phyloP scores from a whole-genome alignment of 495 filamentous ascomycete genomes.

The Penicillium alfredii region DNA sequence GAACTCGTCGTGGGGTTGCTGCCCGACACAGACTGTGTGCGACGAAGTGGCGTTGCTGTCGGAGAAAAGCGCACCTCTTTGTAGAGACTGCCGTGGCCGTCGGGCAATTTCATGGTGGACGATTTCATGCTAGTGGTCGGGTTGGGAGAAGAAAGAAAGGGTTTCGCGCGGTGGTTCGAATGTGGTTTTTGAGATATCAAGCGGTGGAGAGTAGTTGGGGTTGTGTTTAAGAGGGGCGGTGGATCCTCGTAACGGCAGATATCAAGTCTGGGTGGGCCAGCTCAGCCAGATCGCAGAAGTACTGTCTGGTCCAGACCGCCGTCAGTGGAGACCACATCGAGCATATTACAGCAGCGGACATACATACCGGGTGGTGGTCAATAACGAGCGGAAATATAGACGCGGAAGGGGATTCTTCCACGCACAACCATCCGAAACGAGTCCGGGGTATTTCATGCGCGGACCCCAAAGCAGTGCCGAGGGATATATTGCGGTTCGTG shows the following conservation, averaged over 20 bases:
- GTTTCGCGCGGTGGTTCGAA: no score
- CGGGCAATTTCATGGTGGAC: conserved; percentile 20
- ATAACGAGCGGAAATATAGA: conserved; percentile 2
- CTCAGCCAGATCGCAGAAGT: conserved; percentile 2
- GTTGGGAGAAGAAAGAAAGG: no score
- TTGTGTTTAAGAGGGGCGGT: conserved; percentile 5
- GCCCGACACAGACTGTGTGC: conserved; percentile 35
- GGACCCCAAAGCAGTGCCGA: conserved; percentile 3
- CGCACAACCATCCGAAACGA: background rate
- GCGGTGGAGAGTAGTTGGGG: background rate
- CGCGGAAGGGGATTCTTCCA: background rate
- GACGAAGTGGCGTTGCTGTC: conserved; percentile 34
- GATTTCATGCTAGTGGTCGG: conserved; percentile 32
- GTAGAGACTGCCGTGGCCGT: conserved; percentile 39
- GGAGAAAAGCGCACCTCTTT: conserved; percentile 48
- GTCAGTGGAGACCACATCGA: conserved; percentile 5
- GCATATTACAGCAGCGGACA: conserved; percentile 6
- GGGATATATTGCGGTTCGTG: no score
- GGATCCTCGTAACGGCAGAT: background rate
- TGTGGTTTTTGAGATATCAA: no score
- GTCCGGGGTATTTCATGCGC: conserved; percentile 4
- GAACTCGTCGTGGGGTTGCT: conserved; percentile 23
- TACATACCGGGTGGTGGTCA: conserved; percentile 15
- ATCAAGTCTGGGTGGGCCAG: conserved; percentile 1
- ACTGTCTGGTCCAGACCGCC: background rate